A percentile compares a stretch with the other conserved stretches of the same genome.
phyloP scores from a whole-genome alignment of 495 filamentous ascomycete species.

The Cercophora samala region DNA sequence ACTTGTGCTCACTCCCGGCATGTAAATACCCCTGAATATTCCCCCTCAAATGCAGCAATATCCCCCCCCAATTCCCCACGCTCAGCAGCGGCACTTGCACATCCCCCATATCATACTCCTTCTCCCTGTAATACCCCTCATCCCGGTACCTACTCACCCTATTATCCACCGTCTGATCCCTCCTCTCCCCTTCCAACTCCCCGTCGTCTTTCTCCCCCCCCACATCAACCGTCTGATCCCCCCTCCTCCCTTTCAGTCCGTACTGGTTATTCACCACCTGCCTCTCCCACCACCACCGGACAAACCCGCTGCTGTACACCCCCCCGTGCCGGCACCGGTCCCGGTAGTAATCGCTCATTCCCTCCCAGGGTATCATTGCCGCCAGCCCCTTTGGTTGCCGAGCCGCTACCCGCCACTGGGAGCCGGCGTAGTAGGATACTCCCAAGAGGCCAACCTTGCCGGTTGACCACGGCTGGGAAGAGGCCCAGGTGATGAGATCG shows the following conservation, averaged over 20 bases:
- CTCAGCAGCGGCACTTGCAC: constrained; percentile 60
- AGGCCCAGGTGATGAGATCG: constrained; percentile 62
- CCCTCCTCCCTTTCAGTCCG: constrained; percentile 40
- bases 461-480: constrained; percentile 57
- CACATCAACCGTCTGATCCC: constrained; percentile 57
- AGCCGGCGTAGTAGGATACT: constrained; percentile 60
- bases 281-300: constrained; percentile 63
- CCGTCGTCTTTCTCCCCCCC: constrained; percentile 52
- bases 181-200: constrained; percentile 48
- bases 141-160: constrained; percentile 52
- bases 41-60: constrained; percentile 59
- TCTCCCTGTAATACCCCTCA: constrained; percentile 58
- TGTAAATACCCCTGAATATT: constrained; percentile 61
- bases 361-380: constrained; percentile 64
- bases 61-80: constrained; percentile 66
- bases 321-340: constrained; percentile 64
- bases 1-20: constrained; percentile 61
- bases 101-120: constrained; percentile 58
- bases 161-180: constrained; percentile 61
- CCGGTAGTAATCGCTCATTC: constrained; percentile 66
- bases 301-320: constrained; percentile 61
- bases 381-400: constrained; percentile 56
- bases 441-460: constrained; percentile 62
- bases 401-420: constrained; percentile 62
- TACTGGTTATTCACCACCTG: constrained; percentile 65